Conservation (phyloP, 139 green algal genomes). For the Chlamydomonas applanata region DNA sequence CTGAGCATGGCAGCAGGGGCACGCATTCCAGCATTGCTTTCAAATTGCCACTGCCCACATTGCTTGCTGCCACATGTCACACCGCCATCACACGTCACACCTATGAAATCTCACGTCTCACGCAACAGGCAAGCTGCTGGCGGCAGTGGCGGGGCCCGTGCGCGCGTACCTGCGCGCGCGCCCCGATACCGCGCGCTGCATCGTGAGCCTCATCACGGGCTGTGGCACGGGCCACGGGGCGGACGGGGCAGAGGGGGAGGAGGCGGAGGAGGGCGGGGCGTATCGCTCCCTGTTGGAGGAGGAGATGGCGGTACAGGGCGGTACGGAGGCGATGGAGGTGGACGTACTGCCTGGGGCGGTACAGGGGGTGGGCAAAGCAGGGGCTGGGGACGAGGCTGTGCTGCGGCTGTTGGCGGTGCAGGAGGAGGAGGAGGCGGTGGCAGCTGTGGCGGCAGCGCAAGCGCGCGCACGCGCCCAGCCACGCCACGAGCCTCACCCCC, state of each 20-base stretch:
- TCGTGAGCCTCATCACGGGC: conserved; percentile 87
- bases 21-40: too few species aligned
- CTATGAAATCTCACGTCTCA: too few species aligned
- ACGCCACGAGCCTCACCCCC: too few species aligned
- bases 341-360: conserved; percentile 20
- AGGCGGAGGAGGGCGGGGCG: conserved; percentile 47
- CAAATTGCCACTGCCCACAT: too few species aligned
- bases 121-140: conserved; percentile 73
- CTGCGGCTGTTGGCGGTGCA: conserved; percentile 24
- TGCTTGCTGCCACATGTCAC: too few species aligned
- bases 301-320: neutral
- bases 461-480: too few species aligned
- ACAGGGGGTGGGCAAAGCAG: conserved; percentile 51
- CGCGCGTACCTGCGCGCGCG: conserved; percentile 73
- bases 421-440: conserved; percentile 12
- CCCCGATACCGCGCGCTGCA: conserved; percentile 87
- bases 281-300: conserved; percentile 16
- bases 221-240: too few species aligned
- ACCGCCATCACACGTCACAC: too few species aligned
- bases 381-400: conserved; percentile 35
- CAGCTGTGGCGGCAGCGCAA: too few species aligned
- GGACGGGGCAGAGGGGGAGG: conserved; percentile 41
- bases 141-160: conserved; percentile 73
- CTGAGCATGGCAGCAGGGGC: too few species aligned
- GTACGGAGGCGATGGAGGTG: neutral